These are phyloP conservation scores for Eremothecium coryli DNA, from an alignment of 1,139 yeast species.

Conservation along the genomic window DNA sequence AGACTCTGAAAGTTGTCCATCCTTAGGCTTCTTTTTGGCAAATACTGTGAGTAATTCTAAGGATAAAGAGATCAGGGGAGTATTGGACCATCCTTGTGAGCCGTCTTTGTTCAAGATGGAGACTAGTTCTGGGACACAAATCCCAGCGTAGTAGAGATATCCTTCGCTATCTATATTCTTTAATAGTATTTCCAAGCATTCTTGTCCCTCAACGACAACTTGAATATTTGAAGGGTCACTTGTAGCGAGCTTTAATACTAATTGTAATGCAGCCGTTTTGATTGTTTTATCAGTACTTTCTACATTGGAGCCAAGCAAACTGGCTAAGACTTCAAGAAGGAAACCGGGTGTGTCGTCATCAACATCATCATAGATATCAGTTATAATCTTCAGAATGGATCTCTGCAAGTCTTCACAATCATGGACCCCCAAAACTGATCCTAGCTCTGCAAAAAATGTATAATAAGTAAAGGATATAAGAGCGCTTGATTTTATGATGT, in stretches of 20 bases:
- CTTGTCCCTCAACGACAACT: slow-evolving; percentile 48
- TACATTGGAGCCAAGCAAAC: slow-evolving; percentile 38
- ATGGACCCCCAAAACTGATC: slow-evolving; percentile 21
- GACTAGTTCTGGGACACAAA: slow-evolving; percentile 27
- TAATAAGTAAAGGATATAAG: slow-evolving; percentile 50
- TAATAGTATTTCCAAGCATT: slow-evolving; percentile 53
- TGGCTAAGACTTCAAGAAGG: slow-evolving; percentile 59
- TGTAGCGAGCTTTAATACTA: slow-evolving; percentile 56
- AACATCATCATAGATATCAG: slow-evolving; percentile 48
- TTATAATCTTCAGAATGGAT: slow-evolving; percentile 33
- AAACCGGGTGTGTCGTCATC: slow-evolving; percentile 77
- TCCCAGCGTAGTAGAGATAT: slow-evolving; percentile 35
- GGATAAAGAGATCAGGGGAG: slow-evolving; percentile 55
- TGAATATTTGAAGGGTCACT: slow-evolving; percentile 72
- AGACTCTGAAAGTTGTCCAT: slow-evolving; percentile 27
- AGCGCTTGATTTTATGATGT: slow-evolving; percentile 38
- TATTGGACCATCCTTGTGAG: slow-evolving; percentile 30
- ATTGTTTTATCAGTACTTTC: slow-evolving; percentile 27
- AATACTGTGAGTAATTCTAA: slow-evolving; percentile 51
- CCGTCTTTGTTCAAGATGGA: slow-evolving; percentile 21
- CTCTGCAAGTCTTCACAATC: slow-evolving; percentile 29
- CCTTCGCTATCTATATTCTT: slow-evolving; percentile 38
- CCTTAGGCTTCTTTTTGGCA: slow-evolving; percentile 25
- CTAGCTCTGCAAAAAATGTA: slow-evolving; percentile 39
- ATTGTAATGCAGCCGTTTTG: slow-evolving; percentile 38